These are phyloP conservation scores for Furculomyces boomerangus DNA, from an alignment of 371 early-diverging fungal genomes.

Conservation along the genomic window DNA sequence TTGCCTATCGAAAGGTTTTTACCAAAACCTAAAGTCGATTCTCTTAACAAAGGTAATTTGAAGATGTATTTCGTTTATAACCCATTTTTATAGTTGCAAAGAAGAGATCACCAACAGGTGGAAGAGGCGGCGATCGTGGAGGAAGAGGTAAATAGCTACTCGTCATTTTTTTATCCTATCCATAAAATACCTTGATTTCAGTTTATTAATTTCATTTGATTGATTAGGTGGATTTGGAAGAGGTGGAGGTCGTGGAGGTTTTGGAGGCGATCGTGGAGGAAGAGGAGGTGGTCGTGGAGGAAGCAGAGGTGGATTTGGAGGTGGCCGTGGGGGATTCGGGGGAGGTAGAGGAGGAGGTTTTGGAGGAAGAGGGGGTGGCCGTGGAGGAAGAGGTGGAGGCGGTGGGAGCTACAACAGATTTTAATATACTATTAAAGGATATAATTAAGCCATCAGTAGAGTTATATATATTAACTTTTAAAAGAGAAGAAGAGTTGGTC, in stretches of 20 bases:
- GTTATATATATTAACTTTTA: neutral
- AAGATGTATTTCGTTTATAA: constrained; percentile 12
- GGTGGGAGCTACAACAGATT: neutral
- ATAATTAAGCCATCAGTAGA: too few species aligned
- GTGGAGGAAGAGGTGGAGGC: constrained; percentile 9
- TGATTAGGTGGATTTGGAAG: constrained; percentile 20
- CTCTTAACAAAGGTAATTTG: constrained; percentile 13
- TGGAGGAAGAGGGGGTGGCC: constrained; percentile 1
- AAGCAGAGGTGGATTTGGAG: constrained; percentile 10
- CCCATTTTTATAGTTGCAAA: constrained; percentile 4
- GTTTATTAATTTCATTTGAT: too few species aligned
- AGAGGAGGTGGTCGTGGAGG: constrained; percentile 28
- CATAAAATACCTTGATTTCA: too few species aligned
- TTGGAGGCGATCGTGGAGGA: too few species aligned
- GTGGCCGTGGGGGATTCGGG: constrained; percentile 6
- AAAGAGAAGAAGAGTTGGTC: neutral
- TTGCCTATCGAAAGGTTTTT: constrained; percentile 91
- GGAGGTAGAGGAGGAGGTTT: neutral
- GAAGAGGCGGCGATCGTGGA: too few species aligned
- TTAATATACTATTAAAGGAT: too few species aligned
- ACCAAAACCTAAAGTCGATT: constrained; percentile 72
- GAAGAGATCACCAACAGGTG: constrained; percentile 11
- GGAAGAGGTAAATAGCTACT: too few species aligned
- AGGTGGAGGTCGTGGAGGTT: constrained; percentile 18
- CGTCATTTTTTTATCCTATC: too few species aligned